A percentile compares a stretch with the other conserved stretches of the same genome.
These are phyloP conservation scores for Taphrina flavorubra DNA, from an alignment of 1,139 yeast species.

Conservation along the genomic window DNA sequence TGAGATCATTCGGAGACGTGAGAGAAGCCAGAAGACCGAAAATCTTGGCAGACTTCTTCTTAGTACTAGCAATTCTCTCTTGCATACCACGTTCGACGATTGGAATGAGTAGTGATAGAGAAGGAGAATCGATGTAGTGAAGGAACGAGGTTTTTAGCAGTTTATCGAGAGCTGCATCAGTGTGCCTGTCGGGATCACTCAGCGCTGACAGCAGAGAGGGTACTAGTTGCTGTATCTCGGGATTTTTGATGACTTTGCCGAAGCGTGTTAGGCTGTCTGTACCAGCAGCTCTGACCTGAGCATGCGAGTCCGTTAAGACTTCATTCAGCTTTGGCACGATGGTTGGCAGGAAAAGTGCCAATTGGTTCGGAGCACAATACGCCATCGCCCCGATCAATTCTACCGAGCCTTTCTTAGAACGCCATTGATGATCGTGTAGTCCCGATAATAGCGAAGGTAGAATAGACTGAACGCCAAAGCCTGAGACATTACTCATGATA, in stretches of 20 bases:
- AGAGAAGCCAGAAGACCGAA: conserved; percentile 98
- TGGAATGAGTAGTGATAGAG: conserved; percentile 87
- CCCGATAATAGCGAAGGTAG: conserved; percentile 89
- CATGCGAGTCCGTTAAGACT: conserved; percentile 91
- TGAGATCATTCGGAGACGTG: conserved; percentile 83
- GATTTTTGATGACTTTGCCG: conserved; percentile 96
- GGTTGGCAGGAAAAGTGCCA: conserved; percentile 83
- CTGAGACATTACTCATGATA: conserved; percentile 89
- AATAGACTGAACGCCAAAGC: conserved; percentile 86
- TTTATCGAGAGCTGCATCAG: conserved; percentile 85
- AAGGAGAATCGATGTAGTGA: conserved; percentile 97
- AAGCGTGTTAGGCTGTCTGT: conserved; percentile 85
- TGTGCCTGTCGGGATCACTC: conserved; percentile 90
- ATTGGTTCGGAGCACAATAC: conserved; percentile 89
- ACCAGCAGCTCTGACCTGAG: conserved; percentile 95
- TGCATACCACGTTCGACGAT: conserved; percentile 95
- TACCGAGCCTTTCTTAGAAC: conserved; percentile 95
- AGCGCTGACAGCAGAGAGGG: conserved; percentile 91
- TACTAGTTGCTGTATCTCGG: conserved; percentile 89
- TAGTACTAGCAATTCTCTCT: conserved; percentile 88
- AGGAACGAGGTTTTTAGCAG: conserved; percentile 90
- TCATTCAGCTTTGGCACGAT: conserved; percentile 97
- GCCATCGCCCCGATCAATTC: conserved; percentile 98
- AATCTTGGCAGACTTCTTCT: conserved; percentile 94
- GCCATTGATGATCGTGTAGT: conserved; percentile 90